Evolutionary conservation across 768 basidiomycete species (phyloP).

Genomic region (Phylloporus rhodoxanthus): DNA sequence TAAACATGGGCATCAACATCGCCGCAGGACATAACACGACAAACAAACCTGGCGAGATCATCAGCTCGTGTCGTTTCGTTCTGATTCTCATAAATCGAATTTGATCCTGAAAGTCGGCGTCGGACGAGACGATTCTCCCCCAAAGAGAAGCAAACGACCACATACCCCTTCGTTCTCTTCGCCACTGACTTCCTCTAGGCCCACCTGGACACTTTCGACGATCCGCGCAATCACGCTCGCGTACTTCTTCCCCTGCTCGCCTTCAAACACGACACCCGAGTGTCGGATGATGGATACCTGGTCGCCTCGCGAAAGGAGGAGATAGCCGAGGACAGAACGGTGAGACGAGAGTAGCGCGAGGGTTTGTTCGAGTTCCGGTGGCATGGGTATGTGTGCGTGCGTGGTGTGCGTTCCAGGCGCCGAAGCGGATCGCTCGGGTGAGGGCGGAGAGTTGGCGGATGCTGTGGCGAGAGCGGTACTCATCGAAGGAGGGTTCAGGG

Average conservation of each 20-base stretch:
- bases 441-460: not conserved
- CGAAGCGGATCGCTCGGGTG: constrained; percentile 9
- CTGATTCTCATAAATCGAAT: constrained; percentile 86
- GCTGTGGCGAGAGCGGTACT: constrained; percentile 9
- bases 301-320: constrained; percentile 69
- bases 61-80: constrained; percentile 85
- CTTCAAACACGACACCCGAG: constrained; percentile 80
- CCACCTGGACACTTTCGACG: constrained; percentile 71
- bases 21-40: not conserved
- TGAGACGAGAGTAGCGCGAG: constrained; percentile 72
- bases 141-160: constrained; percentile 4
- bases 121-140: not conserved
- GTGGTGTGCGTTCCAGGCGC: constrained; percentile 11
- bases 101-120: constrained; percentile 53
- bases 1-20: not conserved
- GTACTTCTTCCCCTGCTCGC: constrained; percentile 74
- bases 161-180: constrained; percentile 56
- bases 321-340: constrained; percentile 80
- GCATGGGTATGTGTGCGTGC: constrained; percentile 33
- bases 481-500: constrained; percentile 4
- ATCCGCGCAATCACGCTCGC: constrained; percentile 68
- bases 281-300: constrained; percentile 78
- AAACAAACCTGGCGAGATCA: constrained; percentile 85
- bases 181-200: constrained; percentile 69
- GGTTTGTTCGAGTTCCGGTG: constrained; percentile 81